A percentile compares a stretch with the other conserved stretches of the same genome.
phyloP scores from a whole-genome alignment of 1,284 basidiomycete species.

The Tetrapyrgos nigripes region DNA sequence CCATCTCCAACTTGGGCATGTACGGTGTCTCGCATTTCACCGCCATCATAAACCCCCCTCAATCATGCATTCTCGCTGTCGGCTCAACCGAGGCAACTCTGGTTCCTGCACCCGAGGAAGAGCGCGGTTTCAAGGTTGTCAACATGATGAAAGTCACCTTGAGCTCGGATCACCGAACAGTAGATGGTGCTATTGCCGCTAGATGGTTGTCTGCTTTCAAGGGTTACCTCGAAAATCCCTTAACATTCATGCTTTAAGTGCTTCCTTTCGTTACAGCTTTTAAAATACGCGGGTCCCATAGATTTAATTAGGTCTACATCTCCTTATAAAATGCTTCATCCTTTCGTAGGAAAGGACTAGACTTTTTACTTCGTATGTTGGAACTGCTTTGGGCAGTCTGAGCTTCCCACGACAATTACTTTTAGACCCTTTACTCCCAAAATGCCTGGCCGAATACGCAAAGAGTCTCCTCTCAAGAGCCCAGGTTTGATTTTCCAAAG shows the following conservation, averaged over 20 bases:
- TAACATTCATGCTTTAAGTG: conserved; percentile 88
- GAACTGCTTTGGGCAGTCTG: neutral
- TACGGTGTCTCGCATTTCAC: conserved; percentile 96
- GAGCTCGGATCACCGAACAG: conserved; percentile 94
- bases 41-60: conserved; percentile 99
- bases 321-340: neutral
- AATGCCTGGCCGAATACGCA: conserved; percentile 42
- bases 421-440: neutral
- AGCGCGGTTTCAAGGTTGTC: conserved; percentile 91
- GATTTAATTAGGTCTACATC: neutral
- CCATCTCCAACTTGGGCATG: conserved; percentile 99
- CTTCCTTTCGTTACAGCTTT: neutral
- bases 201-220: conserved; percentile 95
- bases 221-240: conserved; percentile 95
- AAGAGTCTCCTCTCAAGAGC: conserved; percentile 37
- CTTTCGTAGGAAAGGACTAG: neutral
- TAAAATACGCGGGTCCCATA: neutral
- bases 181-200: conserved; percentile 93
- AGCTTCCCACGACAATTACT: neutral
- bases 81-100: conserved; percentile 89
- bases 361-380: neutral
- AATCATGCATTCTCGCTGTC: conserved; percentile 97
- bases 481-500: conserved; percentile 32
- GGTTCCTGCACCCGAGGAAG: conserved; percentile 88
- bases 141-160: conserved; percentile 97